Base-by-base conservation (phyloP, 805 yeast species). In the Yamadazyma kitorensis region DNA sequence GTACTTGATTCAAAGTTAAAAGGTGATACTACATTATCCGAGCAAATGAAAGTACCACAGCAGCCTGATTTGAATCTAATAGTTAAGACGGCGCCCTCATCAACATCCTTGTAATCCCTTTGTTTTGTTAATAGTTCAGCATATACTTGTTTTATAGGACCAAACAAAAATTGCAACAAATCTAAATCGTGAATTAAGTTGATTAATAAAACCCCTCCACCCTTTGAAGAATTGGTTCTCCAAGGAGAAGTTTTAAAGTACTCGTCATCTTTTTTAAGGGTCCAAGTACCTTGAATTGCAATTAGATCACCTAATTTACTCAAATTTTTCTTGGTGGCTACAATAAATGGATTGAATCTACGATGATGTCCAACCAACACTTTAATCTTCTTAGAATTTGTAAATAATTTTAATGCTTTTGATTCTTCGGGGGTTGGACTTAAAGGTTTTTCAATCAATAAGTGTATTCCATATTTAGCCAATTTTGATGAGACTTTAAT, bases 131-230 rank as follows among this genome's bases (percentile, higher is more conserved):
- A 41, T n/a, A 54, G 37, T 38, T 63, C 68, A 4, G 67, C 70
- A 39, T 59, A 63, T 3, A 64, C 60, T 29, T 49, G 52, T 13
- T 54, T 54, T 17, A 64, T 53, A 1, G 68, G 68, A 2, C 70
- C 70, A 31, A 64, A 49, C n/a, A 64, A 43, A 32, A 53, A 63
- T 37, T 60, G 62, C 31, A 64, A 48, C 17, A 63, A 41, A 36
- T 64, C 70, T 30, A 64, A 45, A 43, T 64, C 70, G 43, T 64
- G 70, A 24, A 64, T 55, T 36, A 64, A 48, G 40, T 64, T 64
- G 26, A 64, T 64, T 36, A 63, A 51, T 13, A 63, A 39, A 2
- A 60, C 54, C 3, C 70, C 70, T 2, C 69, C 68, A 1, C 70
- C 70, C 7, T 42, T 34, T 11, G 36, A 40, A 1, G 40, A 36